These are phyloP conservation scores for Decorospora gaudefroyi DNA, from an alignment of 2,329 filamentous ascomycete genomes.

Conservation along the genomic window DNA sequence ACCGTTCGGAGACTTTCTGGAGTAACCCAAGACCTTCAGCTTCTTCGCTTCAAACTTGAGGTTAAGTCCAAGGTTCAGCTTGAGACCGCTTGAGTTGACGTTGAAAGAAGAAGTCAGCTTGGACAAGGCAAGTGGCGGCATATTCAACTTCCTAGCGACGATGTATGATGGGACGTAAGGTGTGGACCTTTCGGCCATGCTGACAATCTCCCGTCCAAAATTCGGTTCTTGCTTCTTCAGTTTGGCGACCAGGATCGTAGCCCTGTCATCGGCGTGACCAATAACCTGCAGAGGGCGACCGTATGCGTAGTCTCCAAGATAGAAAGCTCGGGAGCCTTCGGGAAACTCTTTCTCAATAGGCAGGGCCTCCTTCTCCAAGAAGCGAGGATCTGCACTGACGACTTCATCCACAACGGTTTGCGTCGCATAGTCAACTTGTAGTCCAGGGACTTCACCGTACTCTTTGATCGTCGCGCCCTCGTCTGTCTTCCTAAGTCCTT, in stretches of 20 bases:
- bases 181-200: slow-evolving; percentile 68
- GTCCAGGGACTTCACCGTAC: slow-evolving; percentile 81
- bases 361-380: slow-evolving; percentile 85
- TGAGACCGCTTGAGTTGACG: slow-evolving; percentile 78
- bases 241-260: slow-evolving; percentile 76
- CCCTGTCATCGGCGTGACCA: slow-evolving; percentile 73
- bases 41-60: slow-evolving; percentile 97
- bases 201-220: slow-evolving; percentile 76
- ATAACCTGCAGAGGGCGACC: slow-evolving; percentile 85
- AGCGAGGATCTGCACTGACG: slow-evolving; percentile 86
- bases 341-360: slow-evolving; percentile 93
- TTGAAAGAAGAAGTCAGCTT: slow-evolving; percentile 96
- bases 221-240: slow-evolving; percentile 75
- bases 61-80: slow-evolving; percentile 90
- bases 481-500: slow-evolving; percentile 86
- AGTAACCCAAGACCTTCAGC: slow-evolving; percentile 93
- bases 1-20: slow-evolving; percentile 78
- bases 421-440: slow-evolving; percentile 87
- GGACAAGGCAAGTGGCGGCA: slow-evolving; percentile 86
- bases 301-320: slow-evolving; percentile 90
- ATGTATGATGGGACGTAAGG: slow-evolving; percentile 85
- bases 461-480: slow-evolving; percentile 91
- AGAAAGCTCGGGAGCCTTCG: slow-evolving; percentile 80
- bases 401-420: slow-evolving; percentile 91
- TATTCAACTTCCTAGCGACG: slow-evolving; percentile 78